These are phyloP conservation scores for Beauveria pseudobassiana DNA, from an alignment of 2,329 filamentous ascomycete species.

Conservation along the genomic window DNA sequence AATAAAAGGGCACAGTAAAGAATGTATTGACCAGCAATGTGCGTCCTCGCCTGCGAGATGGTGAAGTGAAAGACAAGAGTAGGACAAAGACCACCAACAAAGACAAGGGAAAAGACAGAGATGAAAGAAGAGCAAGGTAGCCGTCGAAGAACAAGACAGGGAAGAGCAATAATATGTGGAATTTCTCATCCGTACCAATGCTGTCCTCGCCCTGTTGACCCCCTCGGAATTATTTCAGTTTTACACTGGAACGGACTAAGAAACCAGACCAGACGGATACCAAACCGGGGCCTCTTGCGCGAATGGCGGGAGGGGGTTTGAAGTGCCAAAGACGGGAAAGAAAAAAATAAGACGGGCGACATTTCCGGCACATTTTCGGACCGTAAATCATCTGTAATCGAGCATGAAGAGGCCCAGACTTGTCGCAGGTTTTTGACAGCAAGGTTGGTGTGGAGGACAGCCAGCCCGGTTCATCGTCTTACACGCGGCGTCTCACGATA, in stretches of 20 bases:
- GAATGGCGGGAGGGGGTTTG: background rate
- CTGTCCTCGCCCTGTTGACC: background rate
- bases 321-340: too few relatives aligned
- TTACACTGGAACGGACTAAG: constrained; percentile 7
- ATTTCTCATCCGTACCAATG: background rate
- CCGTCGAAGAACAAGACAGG: background rate
- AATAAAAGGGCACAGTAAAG: background rate
- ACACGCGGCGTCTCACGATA: constrained; percentile 7
- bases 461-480: background rate
- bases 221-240: background rate
- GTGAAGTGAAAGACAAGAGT: background rate
- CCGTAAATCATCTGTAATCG: too few relatives aligned
- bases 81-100: background rate
- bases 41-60: constrained; percentile 9
- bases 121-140: background rate
- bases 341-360: too few relatives aligned
- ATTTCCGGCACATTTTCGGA: too few relatives aligned
- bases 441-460: background rate
- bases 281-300: background rate
- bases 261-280: constrained; percentile 7
- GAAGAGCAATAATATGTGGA: background rate
- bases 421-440: constrained; percentile 2
- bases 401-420: background rate
- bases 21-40: constrained; percentile 10
- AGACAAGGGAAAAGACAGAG: background rate